Evolutionary conservation across 345 rosid genomes (phyloP).

Genomic region (Excoecaria agallocha): DNA sequence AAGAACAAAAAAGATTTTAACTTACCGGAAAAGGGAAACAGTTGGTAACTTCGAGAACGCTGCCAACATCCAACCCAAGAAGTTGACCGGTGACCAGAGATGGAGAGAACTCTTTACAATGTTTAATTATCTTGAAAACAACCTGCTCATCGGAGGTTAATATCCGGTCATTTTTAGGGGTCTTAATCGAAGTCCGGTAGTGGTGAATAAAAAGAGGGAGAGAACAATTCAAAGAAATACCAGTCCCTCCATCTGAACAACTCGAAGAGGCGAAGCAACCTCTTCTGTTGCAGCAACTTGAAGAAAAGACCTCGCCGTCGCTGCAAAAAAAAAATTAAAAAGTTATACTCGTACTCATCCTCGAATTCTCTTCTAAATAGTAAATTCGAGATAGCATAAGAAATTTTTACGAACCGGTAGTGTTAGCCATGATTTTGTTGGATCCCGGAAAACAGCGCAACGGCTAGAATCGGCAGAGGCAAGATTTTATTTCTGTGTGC

Average conservation of each 20-base stretch:
- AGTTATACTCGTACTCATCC: background rate
- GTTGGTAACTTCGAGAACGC: slow-evolving; percentile 96
- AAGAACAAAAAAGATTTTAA: background rate
- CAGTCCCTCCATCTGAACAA: slow-evolving; percentile 97
- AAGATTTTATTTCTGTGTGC: background rate
- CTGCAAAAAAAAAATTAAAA: slow-evolving; percentile 13
- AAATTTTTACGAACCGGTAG: background rate
- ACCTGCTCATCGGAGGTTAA: slow-evolving; percentile 41
- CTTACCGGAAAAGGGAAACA: slow-evolving; percentile 97
- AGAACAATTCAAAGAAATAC: slow-evolving; percentile 30
- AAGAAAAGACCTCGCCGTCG: slow-evolving; percentile 69
- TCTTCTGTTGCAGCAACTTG: slow-evolving; percentile 87
- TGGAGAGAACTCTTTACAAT: slow-evolving; percentile 96
- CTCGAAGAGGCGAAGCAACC: slow-evolving; percentile 83
- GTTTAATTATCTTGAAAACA: slow-evolving; percentile 87
- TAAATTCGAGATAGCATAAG: background rate
- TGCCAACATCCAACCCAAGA: slow-evolving; percentile 97
- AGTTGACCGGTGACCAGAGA: slow-evolving; percentile 96
- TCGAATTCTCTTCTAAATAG: too few species aligned
- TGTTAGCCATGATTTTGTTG: background rate
- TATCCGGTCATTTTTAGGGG: too few species aligned
- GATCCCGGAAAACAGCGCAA: too few species aligned
- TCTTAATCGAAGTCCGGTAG: background rate
- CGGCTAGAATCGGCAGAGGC: background rate
- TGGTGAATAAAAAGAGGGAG: background rate